Evolutionary conservation across 176 grass and related monocot genomes (phyloP).

Genomic region (Thalia dealbata): DNA sequence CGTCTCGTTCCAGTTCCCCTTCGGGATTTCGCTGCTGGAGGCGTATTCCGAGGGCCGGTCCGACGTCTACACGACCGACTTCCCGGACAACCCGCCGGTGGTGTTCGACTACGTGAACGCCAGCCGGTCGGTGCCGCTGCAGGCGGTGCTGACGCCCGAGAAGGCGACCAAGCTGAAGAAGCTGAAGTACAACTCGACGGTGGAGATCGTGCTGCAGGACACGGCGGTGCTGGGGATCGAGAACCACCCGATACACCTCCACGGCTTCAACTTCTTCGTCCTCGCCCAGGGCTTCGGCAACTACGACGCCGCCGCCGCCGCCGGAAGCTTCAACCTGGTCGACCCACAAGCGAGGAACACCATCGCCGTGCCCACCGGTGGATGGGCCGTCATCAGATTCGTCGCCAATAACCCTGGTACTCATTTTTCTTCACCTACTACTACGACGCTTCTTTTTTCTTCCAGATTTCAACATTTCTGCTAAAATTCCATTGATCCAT

Average conservation of each 20-base stretch:
- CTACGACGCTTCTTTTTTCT: too few relatives aligned
- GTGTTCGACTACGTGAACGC: slow-evolving; percentile 45
- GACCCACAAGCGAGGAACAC: slow-evolving; percentile 63
- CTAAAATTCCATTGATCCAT: too few relatives aligned
- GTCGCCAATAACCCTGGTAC: slow-evolving; percentile 58
- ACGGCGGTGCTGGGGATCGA: slow-evolving; percentile 45
- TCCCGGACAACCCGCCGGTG: slow-evolving; percentile 35
- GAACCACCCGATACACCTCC: slow-evolving; percentile 65
- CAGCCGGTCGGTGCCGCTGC: not conserved
- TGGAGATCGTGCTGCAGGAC: slow-evolving; percentile 66
- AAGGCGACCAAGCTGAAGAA: slow-evolving; percentile 35
- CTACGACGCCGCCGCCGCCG: slow-evolving; percentile 10
- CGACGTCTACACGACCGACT: slow-evolving; percentile 48
- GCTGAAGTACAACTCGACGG: slow-evolving; percentile 36
- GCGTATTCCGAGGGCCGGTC: slow-evolving; percentile 14
- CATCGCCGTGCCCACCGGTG: slow-evolving; percentile 40
- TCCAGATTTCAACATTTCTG: too few relatives aligned
- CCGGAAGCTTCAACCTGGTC: slow-evolving; percentile 28
- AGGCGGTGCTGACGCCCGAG: slow-evolving; percentile 19
- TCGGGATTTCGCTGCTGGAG: slow-evolving; percentile 29
- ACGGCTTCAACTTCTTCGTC: slow-evolving; percentile 56
- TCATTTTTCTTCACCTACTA: too few relatives aligned
- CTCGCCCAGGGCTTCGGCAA: slow-evolving; percentile 62
- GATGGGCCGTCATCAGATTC: slow-evolving; percentile 67
- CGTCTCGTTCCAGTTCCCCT: slow-evolving; percentile 41